Base-by-base conservation (phyloP, 768 basidiomycete species). In the Termitomyces sp. region DNA sequence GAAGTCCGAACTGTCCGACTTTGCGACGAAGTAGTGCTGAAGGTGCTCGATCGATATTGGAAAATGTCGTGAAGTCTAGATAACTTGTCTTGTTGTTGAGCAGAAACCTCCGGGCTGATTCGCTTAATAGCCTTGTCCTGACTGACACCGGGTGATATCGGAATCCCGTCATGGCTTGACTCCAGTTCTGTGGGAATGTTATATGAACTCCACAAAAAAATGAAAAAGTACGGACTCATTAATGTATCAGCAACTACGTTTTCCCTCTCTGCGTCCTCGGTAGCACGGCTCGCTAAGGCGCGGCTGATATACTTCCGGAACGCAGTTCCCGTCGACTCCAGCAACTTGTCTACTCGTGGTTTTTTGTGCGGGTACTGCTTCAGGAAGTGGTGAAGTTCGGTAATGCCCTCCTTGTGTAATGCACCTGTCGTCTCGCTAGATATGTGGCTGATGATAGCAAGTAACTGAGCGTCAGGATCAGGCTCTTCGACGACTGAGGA, bases 251-350 rank as follows among this genome's bases (percentile, higher is more conserved):
- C 82, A n/a, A 92, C 90, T 8, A 86, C 90, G 31, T 82, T 85
- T 52, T 85, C 81, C 64, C 90, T 75, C 69, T 92, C 90, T 62
- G 88, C 80, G 64, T 94, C 92, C 65, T 94, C 90, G 10, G 88
- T 86, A n/a, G 90, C 91, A 55, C 92, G 80, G 67, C 85, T 94
- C 0, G 92, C 92, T 24, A 95, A 72, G 2, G 94, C 93, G 46
- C 93, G 84, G 34, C 85, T 89, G 64, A 95, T 92, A 66, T 96
- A 96, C 66, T 94, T 94, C 50, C 91, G 83, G 77, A 95, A 96
- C 7, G 90, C 90, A 20, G 90, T 82, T 1, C 93, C 93, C 0
- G 94, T 94, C 0, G 89, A 86, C 64, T 94, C 90, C 22, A 95
- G 79, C 76, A 94, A 81, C 68, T 92, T 92, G 65, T 94, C 93